These are phyloP conservation scores for Cystofilobasidium bisporidii DNA, from an alignment of 768 basidiomycete genomes.

Conservation along the genomic window DNA sequence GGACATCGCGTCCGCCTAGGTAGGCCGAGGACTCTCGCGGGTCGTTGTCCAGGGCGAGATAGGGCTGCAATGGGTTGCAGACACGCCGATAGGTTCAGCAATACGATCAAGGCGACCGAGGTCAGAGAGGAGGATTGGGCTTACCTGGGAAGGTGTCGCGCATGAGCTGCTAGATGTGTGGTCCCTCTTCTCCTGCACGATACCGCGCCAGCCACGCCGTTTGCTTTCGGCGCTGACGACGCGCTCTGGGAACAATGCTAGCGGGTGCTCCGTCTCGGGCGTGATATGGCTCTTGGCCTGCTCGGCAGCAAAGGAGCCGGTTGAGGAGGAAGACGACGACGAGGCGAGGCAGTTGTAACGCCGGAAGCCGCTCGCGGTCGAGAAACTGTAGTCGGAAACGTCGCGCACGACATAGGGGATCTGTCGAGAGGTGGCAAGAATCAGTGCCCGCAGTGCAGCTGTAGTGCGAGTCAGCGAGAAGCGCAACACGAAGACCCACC, in stretches of 20 bases:
- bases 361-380: not conserved
- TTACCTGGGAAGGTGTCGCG: too few relatives aligned
- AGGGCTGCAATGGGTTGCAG: not conserved
- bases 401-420: conserved; percentile 9
- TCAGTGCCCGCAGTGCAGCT: not conserved
- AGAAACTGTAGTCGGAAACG: not conserved
- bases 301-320: not conserved
- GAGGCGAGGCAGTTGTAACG: not conserved
- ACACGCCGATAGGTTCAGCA: too few relatives aligned
- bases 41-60: not conserved
- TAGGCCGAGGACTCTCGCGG: not conserved
- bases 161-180: not conserved
- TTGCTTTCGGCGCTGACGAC: not conserved
- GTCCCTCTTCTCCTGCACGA: not conserved
- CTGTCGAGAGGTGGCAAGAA: not conserved
- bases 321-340: not conserved
- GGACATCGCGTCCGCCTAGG: not conserved
- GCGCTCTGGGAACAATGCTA: not conserved
- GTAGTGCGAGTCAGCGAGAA: too few relatives aligned
- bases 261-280: not conserved
- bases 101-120: too few relatives aligned
- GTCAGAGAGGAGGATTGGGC: too few relatives aligned
- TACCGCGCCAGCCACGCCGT: not conserved
- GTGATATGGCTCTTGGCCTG: not conserved
- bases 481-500: not conserved